Evolutionary conservation across 106 monocot genomes (phyloP).

Genomic region (Xerophyta viscosa): DNA sequence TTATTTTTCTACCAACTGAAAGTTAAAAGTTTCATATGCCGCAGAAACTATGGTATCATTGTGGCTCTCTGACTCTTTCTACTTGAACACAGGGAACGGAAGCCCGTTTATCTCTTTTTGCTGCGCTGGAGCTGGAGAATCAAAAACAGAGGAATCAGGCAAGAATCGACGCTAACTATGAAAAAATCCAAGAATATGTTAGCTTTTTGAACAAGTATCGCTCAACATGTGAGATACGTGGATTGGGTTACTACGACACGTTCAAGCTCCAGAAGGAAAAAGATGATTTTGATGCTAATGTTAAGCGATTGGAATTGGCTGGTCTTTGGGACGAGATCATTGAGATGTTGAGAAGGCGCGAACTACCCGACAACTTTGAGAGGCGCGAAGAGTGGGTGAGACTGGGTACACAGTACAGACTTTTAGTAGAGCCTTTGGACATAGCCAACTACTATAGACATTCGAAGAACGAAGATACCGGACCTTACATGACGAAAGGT

Average conservation of each 20-base stretch:
- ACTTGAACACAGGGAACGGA: slow-evolving; percentile 26
- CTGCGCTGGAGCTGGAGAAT: slow-evolving; percentile 31
- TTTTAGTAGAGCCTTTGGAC: slow-evolving; percentile 47
- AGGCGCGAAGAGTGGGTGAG: slow-evolving; percentile 30
- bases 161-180: slow-evolving; percentile 24
- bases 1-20: too few relatives aligned
- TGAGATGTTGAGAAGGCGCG: slow-evolving; percentile 40
- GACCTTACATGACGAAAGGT: slow-evolving; percentile 40
- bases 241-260: slow-evolving; percentile 42
- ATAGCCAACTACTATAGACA: slow-evolving; percentile 57
- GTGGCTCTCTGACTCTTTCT: too few relatives aligned
- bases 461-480: slow-evolving; percentile 50
- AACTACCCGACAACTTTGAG: slow-evolving; percentile 44
- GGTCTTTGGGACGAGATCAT: slow-evolving; percentile 59
- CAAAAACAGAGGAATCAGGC: slow-evolving; percentile 29
- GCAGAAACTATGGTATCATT: too few relatives aligned
- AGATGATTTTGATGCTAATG: slow-evolving; percentile 45
- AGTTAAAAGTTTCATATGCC: too few relatives aligned
- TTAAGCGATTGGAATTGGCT: slow-evolving; percentile 35
- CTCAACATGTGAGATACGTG: slow-evolving; percentile 19
- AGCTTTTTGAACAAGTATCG: slow-evolving; percentile 19
- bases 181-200: slow-evolving; percentile 28
- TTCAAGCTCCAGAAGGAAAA: slow-evolving; percentile 37
- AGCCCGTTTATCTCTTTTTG: slow-evolving; percentile 30
- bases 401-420: slow-evolving; percentile 35